Evolutionary conservation across 106 monocot genomes (phyloP), one percentile per base, ranked within the genome.

Genomic region (Amphibolis antarctica): DNA sequence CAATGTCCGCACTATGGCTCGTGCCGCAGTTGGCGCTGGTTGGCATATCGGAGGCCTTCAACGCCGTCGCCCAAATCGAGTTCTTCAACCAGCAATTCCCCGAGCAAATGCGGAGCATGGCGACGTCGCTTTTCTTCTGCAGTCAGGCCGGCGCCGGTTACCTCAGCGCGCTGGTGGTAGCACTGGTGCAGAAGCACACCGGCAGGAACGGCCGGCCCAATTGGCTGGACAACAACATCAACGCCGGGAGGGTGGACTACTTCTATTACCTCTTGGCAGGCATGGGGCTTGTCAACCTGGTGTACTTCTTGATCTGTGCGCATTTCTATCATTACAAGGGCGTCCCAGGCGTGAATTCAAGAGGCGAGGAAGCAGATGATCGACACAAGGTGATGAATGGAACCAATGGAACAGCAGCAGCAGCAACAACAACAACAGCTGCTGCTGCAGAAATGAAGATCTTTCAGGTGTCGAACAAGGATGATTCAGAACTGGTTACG

Each of bases 311-410:
- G 7, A 51, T 83, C 5, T 79, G 74, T 51, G 71, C 92, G 0
- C 80, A 80, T 59, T 84, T 73, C 57, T 92, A 87, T 66, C 64
- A 69, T 3, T 92, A 92, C 71, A 92, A 92, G 53, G 83, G 64
- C 18, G 46, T 10, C 26, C 28, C 64, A 14, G 64, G 28, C 10
- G 64, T 49, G 27, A 14, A 42, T 17, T 28, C 60, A 36, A 57
- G 57, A 57, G 57, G 14, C 5, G 57, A 57, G 7, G 57, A 57
- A 28, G 42, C 4, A 22, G 42, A 61, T 9, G 20, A 61, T 13
- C 49, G 17, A 49, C 49, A 49, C 11, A 43, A 19, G 18, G 19
- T 11, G 20, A 23, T 17, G 42, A 19, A 36, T 43, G 60, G 43
- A 36, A 43, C 42, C 2, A 36, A 36, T 36, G 36, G 36, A 2